Evolutionary conservation across 306 rosid genomes (phyloP).

Genomic region (Quercus cerris): DNA sequence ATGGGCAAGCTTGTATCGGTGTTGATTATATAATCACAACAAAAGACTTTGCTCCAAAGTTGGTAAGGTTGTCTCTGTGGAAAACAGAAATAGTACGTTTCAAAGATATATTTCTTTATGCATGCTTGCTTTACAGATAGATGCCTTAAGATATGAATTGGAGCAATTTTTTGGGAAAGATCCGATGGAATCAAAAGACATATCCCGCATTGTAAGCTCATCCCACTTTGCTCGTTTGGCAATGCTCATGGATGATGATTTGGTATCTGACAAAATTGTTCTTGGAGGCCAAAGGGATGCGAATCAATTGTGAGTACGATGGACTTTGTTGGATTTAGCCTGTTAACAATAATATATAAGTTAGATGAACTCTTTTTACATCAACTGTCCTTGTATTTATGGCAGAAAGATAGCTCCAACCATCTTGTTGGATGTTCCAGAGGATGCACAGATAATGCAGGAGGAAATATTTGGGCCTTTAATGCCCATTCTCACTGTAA

Average conservation of each 20-base stretch:
- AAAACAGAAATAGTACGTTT: conserved; percentile 1
- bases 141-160: conserved; percentile 44
- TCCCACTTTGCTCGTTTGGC: conserved; percentile 56
- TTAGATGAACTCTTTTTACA: background rate
- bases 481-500: conserved; percentile 69
- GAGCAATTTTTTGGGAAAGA: conserved; percentile 59
- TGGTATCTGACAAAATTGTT: conserved; percentile 63
- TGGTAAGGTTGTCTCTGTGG: conserved; percentile 43
- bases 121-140: conserved; percentile 42
- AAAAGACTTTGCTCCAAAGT: conserved; percentile 62
- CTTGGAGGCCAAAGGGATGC: conserved; percentile 74
- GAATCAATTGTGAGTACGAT: conserved; percentile 51
- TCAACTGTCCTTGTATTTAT: background rate
- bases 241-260: conserved; percentile 61
- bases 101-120: conserved; percentile 5
- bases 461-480: conserved; percentile 88
- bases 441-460: conserved; percentile 61
- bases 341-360: background rate
- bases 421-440: conserved; percentile 64
- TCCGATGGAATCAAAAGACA: conserved; percentile 52
- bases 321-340: conserved; percentile 9
- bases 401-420: conserved; percentile 84
- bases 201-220: conserved; percentile 66
- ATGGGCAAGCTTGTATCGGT: conserved; percentile 82
- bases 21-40: conserved; percentile 77